phyloP scores from a whole-genome alignment of 2,329 filamentous ascomycete species.

The Stachybotrys elegans region DNA sequence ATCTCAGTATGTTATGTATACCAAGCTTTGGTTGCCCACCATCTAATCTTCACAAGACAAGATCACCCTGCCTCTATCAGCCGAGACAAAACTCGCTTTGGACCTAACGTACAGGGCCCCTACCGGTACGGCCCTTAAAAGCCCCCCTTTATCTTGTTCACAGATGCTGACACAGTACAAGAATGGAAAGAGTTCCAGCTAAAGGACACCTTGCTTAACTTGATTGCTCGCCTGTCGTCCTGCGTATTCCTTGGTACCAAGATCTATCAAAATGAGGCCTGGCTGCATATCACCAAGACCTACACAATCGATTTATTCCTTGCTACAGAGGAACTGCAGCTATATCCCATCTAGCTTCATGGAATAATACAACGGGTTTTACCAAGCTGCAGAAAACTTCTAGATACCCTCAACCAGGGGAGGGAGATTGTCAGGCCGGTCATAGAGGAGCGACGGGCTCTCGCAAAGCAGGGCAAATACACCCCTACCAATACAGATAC shows the following conservation, averaged over 20 bases:
- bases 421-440: slow-evolving; percentile 24
- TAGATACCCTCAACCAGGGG: slow-evolving; percentile 5
- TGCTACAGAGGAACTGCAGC: slow-evolving; percentile 19
- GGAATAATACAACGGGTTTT: slow-evolving; percentile 40
- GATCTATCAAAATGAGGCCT: slow-evolving; percentile 36
- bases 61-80: neutral
- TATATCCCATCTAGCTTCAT: slow-evolving; percentile 39
- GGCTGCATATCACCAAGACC: slow-evolving; percentile 36
- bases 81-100: neutral
- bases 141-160: no score
- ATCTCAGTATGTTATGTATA: neutral
- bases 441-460: slow-evolving; percentile 38
- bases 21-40: no score
- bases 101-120: neutral
- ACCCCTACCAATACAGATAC: no score
- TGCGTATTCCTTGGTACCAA: slow-evolving; percentile 34
- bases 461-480: no score
- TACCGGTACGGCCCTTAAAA: neutral
- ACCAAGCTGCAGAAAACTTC: slow-evolving; percentile 29
- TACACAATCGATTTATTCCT: slow-evolving; percentile 39
- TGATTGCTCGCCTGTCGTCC: slow-evolving; percentile 4
- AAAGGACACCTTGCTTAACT: neutral
- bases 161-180: no score
- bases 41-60: no score
- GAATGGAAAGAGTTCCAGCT: neutral